These are phyloP conservation scores for Saccharomyces eubayanus DNA, from an alignment of 805 yeast species.

Conservation along the genomic window DNA sequence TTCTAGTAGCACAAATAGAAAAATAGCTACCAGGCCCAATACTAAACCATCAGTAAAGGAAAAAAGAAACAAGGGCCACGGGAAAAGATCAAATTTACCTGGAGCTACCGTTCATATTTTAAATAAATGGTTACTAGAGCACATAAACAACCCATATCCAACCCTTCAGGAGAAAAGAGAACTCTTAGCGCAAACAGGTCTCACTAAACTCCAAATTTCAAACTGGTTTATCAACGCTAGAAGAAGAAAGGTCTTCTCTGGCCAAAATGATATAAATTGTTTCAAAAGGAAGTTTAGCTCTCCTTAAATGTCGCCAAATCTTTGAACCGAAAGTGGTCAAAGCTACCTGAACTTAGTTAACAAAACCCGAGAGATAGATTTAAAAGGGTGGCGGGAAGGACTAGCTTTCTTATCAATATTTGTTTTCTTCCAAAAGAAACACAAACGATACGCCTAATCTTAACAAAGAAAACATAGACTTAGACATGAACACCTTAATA, in stretches of 20 bases:
- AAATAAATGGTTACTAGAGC: conserved; percentile 65
- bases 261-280: conserved; percentile 17
- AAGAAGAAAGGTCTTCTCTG: conserved; percentile 51
- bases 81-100: conserved; percentile 65
- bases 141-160: conserved; percentile 77
- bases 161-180: conserved; percentile 68
- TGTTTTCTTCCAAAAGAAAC: background rate
- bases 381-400: background rate
- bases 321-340: background rate
- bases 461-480: background rate
- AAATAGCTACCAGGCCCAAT: background rate
- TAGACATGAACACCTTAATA: background rate
- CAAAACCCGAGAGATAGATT: background rate
- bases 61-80: conserved; percentile 2
- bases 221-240: conserved; percentile 89
- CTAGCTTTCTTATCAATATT: background rate
- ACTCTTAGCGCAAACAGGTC: conserved; percentile 61
- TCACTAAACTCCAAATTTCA: conserved; percentile 70
- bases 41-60: background rate
- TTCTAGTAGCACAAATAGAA: background rate
- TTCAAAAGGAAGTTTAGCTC: background rate
- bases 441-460: background rate
- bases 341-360: background rate
- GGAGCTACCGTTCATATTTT: conserved; percentile 66
- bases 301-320: background rate